Evolutionary conservation across 176 grass and related monocot species (phyloP).

Genomic region (Phoenix roebelenii): DNA sequence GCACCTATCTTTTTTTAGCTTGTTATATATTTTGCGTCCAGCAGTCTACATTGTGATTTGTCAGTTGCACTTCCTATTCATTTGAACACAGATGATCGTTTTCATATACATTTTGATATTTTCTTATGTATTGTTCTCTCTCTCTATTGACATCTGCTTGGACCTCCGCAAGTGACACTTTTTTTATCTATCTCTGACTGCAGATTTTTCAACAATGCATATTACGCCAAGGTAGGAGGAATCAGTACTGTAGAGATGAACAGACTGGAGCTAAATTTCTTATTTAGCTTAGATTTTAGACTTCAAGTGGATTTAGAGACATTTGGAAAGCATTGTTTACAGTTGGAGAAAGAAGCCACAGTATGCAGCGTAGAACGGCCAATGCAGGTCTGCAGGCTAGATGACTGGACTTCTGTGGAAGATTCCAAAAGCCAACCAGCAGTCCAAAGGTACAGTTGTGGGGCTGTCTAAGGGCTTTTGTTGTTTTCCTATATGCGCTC

Average conservation of each 20-base stretch:
- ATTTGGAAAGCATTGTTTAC: slow-evolving; percentile 58
- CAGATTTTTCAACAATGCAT: slow-evolving; percentile 91
- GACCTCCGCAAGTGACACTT: no score
- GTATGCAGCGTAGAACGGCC: slow-evolving; percentile 44
- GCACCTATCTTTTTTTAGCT: no score
- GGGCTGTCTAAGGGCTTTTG: slow-evolving; percentile 39
- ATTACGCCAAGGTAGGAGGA: slow-evolving; percentile 75
- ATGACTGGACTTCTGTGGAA: slow-evolving; percentile 23
- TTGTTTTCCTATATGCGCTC: no score
- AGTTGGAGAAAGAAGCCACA: slow-evolving; percentile 53
- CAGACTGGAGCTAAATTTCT: slow-evolving; percentile 59
- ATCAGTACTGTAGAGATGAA: slow-evolving; percentile 86
- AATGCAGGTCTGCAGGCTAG: slow-evolving; percentile 28
- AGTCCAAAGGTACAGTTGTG: slow-evolving; percentile 23
- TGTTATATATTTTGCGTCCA: no score
- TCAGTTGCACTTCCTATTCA: no score
- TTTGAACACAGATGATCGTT: no score
- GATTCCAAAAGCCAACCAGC: slow-evolving; percentile 43
- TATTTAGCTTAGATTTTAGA: slow-evolving; percentile 85
- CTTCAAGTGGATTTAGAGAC: slow-evolving; percentile 60
- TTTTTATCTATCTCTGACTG: neutral
- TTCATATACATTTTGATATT: no score
- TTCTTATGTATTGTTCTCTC: no score
- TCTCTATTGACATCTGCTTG: no score
- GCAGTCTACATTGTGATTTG: no score